Evolutionary conservation across 805 yeast genomes (phyloP).

Genomic region (Hyphopichia homilentoma): DNA sequence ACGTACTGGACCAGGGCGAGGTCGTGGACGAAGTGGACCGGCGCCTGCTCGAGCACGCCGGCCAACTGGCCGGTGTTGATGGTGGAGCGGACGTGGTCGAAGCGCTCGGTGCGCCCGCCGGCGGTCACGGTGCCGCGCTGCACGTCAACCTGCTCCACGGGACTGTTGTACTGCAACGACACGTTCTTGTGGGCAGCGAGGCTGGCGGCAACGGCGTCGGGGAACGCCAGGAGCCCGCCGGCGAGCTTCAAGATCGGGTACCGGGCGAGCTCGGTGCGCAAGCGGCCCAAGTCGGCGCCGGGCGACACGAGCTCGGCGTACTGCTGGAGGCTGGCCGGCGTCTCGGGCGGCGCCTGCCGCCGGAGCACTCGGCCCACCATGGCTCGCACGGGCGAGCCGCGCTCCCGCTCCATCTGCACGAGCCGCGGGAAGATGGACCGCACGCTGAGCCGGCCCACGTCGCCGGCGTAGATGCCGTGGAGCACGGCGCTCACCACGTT

Average conservation of each 20-base stretch:
- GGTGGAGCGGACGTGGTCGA: conserved; percentile 61
- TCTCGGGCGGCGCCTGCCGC: conserved; percentile 11
- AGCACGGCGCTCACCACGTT: conserved; percentile 76
- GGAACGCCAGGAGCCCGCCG: conserved; percentile 55
- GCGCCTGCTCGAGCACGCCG: conserved; percentile 18
- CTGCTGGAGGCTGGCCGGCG: conserved; percentile 16
- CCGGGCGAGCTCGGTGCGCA: conserved; percentile 38
- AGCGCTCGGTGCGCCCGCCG: conserved; percentile 18
- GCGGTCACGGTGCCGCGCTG: conserved; percentile 9
- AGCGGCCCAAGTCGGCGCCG: conserved; percentile 30
- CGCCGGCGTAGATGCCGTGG: conserved; percentile 87
- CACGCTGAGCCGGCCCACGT: conserved; percentile 62
- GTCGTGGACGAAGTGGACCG: conserved; percentile 7
- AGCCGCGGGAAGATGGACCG: conserved; percentile 54
- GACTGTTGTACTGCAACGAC: conserved; percentile 25
- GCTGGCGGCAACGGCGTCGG: conserved; percentile 37
- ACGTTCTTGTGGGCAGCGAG: conserved; percentile 40
- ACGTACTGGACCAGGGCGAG: conserved; percentile 33
- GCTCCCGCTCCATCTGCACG: conserved; percentile 52
- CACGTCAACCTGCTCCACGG: conserved; percentile 18
- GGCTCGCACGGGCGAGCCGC: conserved; percentile 65
- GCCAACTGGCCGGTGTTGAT: conserved; percentile 44
- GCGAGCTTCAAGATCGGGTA: conserved; percentile 61
- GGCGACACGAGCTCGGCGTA: conserved; percentile 43
- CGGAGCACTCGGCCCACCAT: conserved; percentile 41